Conservation (phyloP, 2,329 filamentous ascomycete species). For the Leptographium procerum region DNA sequence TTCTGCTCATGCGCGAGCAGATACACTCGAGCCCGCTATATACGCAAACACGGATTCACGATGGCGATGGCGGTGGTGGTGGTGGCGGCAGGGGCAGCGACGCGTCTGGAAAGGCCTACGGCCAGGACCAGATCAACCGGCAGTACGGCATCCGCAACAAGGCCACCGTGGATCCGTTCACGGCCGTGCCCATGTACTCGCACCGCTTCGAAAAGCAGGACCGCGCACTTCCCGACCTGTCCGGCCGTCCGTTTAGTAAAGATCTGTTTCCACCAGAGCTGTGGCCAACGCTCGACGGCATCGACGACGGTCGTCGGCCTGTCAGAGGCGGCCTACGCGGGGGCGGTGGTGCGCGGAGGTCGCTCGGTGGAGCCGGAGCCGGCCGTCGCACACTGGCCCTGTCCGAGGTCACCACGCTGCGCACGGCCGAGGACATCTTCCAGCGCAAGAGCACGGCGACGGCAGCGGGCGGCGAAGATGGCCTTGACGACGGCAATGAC, state of each 20-base stretch:
- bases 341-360: conserved; percentile 9
- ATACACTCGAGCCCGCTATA: conserved; percentile 44
- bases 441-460: conserved; percentile 22
- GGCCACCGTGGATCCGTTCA: conserved; percentile 46
- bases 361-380: background rate
- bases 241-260: conserved; percentile 31
- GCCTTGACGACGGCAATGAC: background rate
- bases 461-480: conserved; percentile 15
- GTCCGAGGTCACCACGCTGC: conserved; percentile 34
- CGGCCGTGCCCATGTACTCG: conserved; percentile 46
- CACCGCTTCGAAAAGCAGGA: conserved; percentile 41
- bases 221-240: conserved; percentile 42
- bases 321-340: conserved; percentile 5
- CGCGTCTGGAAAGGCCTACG: conserved; percentile 30
- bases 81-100: no score
- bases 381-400: conserved; percentile 29
- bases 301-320: conserved; percentile 20
- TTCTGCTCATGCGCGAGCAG: conserved; percentile 45
- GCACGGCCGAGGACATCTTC: conserved; percentile 40
- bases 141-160: conserved; percentile 43
- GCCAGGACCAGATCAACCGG: conserved; percentile 47
- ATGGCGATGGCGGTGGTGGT: conserved; percentile 8
- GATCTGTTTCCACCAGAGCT: conserved; percentile 47
- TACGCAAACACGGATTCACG: conserved; percentile 39
- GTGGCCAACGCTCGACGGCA: conserved; percentile 41